Percentiles rank a stretch among this genome's conserved stretches.
Evolutionary conservation across 768 basidiomycete genomes (phyloP).

Genomic region (Psilocybe sp.): DNA sequence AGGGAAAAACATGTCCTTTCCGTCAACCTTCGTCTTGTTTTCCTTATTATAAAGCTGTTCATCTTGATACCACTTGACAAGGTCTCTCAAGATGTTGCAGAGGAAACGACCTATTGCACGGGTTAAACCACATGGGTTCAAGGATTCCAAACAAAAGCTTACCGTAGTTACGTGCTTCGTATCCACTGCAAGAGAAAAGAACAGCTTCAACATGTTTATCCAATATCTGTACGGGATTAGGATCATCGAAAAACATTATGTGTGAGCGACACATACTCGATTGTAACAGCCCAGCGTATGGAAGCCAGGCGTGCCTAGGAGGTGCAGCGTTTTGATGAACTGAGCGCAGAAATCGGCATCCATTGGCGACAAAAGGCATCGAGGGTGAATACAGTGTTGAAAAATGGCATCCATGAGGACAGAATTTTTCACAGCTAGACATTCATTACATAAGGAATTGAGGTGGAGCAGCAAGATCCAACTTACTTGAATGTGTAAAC

Average conservation of each 20-base stretch:
- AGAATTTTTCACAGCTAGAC: slow-evolving; percentile 40
- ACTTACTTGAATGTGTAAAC: slow-evolving; percentile 62
- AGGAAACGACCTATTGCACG: slow-evolving; percentile 75
- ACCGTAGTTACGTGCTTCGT: slow-evolving; percentile 95
- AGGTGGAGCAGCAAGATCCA: background rate
- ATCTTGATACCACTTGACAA: slow-evolving; percentile 77
- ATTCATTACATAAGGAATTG: background rate
- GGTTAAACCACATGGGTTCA: slow-evolving; percentile 1
- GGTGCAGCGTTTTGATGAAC: slow-evolving; percentile 85
- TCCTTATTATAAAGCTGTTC: slow-evolving; percentile 72
- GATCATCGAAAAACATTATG: background rate
- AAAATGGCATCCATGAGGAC: slow-evolving; percentile 63
- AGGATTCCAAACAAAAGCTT: slow-evolving; percentile 15
- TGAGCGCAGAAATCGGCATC: slow-evolving; percentile 94
- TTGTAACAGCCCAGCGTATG: slow-evolving; percentile 84
- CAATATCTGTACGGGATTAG: slow-evolving; percentile 56
- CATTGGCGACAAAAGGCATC: slow-evolving; percentile 91
- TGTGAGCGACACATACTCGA: slow-evolving; percentile 44
- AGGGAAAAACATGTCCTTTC: slow-evolving; percentile 60
- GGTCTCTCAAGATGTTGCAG: slow-evolving; percentile 70
- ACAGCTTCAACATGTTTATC: slow-evolving; percentile 81
- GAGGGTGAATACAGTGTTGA: slow-evolving; percentile 91
- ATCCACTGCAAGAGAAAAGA: slow-evolving; percentile 92
- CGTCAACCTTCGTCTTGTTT: slow-evolving; percentile 62
- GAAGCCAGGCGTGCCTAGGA: slow-evolving; percentile 86